phyloP scores from a whole-genome alignment of 352 stramenopile species.

The Phytopythium chamaehyphon region DNA sequence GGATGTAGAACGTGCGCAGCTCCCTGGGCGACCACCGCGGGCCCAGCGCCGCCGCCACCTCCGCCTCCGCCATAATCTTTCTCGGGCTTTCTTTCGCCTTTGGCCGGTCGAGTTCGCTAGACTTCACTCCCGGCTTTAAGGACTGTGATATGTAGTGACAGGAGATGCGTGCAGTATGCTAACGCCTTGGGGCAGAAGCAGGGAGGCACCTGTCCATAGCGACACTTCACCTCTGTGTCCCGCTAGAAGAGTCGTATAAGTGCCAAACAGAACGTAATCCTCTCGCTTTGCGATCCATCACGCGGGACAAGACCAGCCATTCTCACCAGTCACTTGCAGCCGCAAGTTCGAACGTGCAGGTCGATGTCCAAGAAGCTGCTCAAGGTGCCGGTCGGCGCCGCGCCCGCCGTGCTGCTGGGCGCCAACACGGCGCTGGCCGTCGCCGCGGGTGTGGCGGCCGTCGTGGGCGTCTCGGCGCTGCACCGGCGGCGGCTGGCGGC shows the following conservation, averaged over 20 bases:
- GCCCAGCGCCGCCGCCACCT: slow-evolving; percentile 20
- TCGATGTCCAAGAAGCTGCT: slow-evolving; percentile 47
- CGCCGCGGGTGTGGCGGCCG: slow-evolving; percentile 27
- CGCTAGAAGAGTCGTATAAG: no score
- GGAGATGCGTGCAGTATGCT: no score
- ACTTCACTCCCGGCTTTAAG: no score
- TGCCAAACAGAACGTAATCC: no score
- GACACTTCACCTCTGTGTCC: no score
- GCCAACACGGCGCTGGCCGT: slow-evolving; percentile 36
- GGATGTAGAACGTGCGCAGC: slow-evolving; percentile 64
- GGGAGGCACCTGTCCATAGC: no score
- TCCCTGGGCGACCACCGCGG: slow-evolving; percentile 59
- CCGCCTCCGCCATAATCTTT: slow-evolving; percentile 5
- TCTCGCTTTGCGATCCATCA: neutral
- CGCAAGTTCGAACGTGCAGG: neutral
- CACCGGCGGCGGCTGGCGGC: slow-evolving; percentile 26
- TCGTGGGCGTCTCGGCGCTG: slow-evolving; percentile 43
- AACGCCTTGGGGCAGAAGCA: no score
- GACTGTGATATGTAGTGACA: no score
- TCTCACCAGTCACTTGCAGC: neutral
- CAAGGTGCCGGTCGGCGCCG: slow-evolving; percentile 21
- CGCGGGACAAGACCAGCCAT: neutral
- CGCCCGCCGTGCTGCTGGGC: slow-evolving; percentile 23
- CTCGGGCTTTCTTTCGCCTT: neutral
- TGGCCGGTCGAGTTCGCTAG: neutral